Evolutionary conservation across 305 asterid genomes (phyloP).

Genomic region (Andrographis paniculata): DNA sequence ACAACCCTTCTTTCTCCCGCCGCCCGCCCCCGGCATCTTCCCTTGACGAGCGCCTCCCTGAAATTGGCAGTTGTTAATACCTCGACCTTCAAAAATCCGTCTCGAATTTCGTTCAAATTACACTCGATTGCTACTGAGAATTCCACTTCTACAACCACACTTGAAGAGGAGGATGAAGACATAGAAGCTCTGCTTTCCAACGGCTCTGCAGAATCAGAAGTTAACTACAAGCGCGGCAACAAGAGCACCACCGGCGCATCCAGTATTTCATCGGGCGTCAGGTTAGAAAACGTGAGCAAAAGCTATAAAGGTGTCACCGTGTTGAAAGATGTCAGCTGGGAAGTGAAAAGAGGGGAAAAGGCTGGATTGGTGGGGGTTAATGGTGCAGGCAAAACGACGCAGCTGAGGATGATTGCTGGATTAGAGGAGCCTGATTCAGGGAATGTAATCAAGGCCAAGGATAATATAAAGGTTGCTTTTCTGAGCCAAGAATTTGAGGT

Average conservation of each 20-base stretch:
- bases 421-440: constrained; percentile 90
- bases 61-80: constrained; percentile 21
- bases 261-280: constrained; percentile 82
- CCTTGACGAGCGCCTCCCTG: constrained; percentile 22
- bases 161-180: constrained; percentile 47
- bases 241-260: constrained; percentile 63
- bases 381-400: constrained; percentile 98
- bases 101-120: constrained; percentile 35
- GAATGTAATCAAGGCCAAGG: constrained; percentile 78
- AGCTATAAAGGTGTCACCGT: constrained; percentile 78
- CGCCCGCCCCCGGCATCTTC: constrained; percentile 20
- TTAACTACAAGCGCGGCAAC: constrained; percentile 39
- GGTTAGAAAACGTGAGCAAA: constrained; percentile 74
- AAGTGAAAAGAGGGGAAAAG: constrained; percentile 87
- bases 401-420: constrained; percentile 83
- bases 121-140: constrained; percentile 63
- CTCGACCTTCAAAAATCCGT: constrained; percentile 20
- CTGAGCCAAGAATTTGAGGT: constrained; percentile 96
- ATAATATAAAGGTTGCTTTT: constrained; percentile 69
- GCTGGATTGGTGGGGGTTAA: constrained; percentile 95
- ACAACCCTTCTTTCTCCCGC: constrained; percentile 21
- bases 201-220: constrained; percentile 21
- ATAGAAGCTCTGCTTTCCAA: constrained; percentile 63
- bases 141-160: constrained; percentile 31
- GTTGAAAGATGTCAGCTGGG: constrained; percentile 81